Base-by-base conservation (phyloP, 495 filamentous ascomycete species). In the Lichenothelia convexa region DNA sequence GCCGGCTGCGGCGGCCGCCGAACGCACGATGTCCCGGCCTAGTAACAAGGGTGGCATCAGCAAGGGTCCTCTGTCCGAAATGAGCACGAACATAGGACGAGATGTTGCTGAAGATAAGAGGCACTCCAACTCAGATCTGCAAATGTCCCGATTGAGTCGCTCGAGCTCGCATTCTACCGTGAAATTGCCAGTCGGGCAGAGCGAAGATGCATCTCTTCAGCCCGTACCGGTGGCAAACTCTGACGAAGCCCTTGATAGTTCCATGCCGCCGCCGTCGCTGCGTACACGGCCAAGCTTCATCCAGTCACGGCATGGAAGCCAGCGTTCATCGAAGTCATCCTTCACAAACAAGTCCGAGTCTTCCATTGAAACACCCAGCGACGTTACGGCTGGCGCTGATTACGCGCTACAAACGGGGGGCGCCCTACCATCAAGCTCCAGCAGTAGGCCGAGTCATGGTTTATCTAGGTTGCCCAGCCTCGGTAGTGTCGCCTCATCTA, bases 401-500 rank as follows among this genome's bases (percentile, higher is more conserved):
- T 91, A 76, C 59, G 81, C 83, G 15, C 66, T 87, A 26, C 82
- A 86, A 49, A 78, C 81, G 3, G 84, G 81, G 21, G 84, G 84
- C 8, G 78, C 82, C 9, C 63, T 65, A 4, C 75, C 84, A 8
- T 57, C 63, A 6, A 55, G 57, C 23, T 63, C 64, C 29, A 60
- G 51, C 44, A 39, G 46, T 21, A 45, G 53, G 32, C 69, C 64
- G 36, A 67, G 67, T 36, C 55, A 67, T 13, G 41, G 38, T 1
- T 59, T 92, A 32, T 77, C 80, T 15, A 64, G 89, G 33, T 73
- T 85, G 8, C 76, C 85, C 22, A 94, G 86, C 50, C 68, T 95
- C 36, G 89, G 89, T 8, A 94, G 86, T 45, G 84, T 94, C 63
- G 82, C 80, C n/a, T 93, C 85, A 12, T 85, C 81, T 1, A 70